Conservation (phyloP, 2,329 filamentous ascomycete genomes). For the Hypocrella siamensis region DNA sequence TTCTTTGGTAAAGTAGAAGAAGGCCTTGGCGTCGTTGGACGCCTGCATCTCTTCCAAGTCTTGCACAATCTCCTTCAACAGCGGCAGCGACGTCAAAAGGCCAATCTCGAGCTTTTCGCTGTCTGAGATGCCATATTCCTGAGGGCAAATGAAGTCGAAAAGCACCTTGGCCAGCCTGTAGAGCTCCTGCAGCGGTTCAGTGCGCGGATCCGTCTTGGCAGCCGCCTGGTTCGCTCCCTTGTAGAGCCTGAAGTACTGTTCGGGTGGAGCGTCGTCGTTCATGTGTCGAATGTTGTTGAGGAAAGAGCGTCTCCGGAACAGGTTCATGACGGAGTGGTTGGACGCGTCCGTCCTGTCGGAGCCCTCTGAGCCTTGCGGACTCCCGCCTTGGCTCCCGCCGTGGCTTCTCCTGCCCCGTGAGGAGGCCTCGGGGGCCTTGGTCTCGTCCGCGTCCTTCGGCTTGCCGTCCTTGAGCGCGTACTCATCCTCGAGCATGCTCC, state of each 20-base stretch:
- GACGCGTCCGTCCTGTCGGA: constrained; percentile 25
- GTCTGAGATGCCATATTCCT: constrained; percentile 94
- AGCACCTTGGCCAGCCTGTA: constrained; percentile 89
- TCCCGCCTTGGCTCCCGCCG: constrained; percentile 7
- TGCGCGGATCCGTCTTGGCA: constrained; percentile 66
- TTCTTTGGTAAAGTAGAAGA: constrained; percentile 99
- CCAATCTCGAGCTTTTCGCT: constrained; percentile 98
- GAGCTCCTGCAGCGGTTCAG: constrained; percentile 80
- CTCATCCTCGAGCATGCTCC: constrained; percentile 61
- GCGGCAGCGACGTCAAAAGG: constrained; percentile 76
- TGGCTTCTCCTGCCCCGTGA: constrained; percentile 14
- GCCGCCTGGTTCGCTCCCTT: constrained; percentile 52
- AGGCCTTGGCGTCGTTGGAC: constrained; percentile 82
- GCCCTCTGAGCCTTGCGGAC: constrained; percentile 11
- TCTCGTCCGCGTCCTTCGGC: constrained; percentile 25
- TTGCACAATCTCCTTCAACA: constrained; percentile 92
- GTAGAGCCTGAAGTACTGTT: constrained; percentile 82
- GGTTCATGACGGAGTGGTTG: constrained; percentile 22
- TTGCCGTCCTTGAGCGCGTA: constrained; percentile 29
- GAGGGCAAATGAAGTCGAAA: constrained; percentile 96
- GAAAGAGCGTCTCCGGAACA: constrained; percentile 47
- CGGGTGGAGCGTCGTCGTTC: constrained; percentile 40
- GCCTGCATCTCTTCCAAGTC: constrained; percentile 96
- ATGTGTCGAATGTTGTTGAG: constrained; percentile 35
- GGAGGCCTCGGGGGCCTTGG: constrained; percentile 20